phyloP scores from a whole-genome alignment of 768 basidiomycete species.

The Xerocomus potaroensis region DNA sequence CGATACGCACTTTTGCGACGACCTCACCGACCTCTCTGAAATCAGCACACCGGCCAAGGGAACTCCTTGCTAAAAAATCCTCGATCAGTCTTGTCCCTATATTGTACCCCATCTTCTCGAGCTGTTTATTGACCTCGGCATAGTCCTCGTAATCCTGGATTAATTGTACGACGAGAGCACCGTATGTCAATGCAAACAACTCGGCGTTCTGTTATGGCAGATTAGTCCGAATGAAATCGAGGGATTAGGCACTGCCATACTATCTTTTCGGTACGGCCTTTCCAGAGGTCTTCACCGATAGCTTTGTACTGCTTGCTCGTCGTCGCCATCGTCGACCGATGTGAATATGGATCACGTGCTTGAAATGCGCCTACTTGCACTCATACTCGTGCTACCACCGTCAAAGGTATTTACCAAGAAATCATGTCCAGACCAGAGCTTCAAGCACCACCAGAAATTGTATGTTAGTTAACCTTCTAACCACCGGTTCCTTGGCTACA shows the following conservation, averaged over 20 bases:
- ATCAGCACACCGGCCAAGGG: slow-evolving; percentile 87
- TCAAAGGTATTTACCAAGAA: not conserved
- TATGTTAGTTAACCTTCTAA: slow-evolving; percentile 30
- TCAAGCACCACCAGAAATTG: slow-evolving; percentile 88
- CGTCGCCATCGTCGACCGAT: slow-evolving; percentile 51
- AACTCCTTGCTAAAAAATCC: slow-evolving; percentile 92
- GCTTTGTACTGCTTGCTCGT: slow-evolving; percentile 81
- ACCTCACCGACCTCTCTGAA: slow-evolving; percentile 96
- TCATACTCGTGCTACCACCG: not conserved
- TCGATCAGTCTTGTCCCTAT: slow-evolving; percentile 96
- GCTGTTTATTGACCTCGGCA: slow-evolving; percentile 89
- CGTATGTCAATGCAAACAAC: slow-evolving; percentile 94
- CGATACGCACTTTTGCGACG: slow-evolving; percentile 71
- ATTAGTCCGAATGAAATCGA: slow-evolving; percentile 14
- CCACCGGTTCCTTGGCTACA: not conserved
- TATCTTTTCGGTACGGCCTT: slow-evolving; percentile 89
- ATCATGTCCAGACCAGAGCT: slow-evolving; percentile 85
- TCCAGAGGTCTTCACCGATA: slow-evolving; percentile 96
- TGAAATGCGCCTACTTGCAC: not conserved
- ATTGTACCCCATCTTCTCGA: slow-evolving; percentile 99
- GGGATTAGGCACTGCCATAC: slow-evolving; percentile 43
- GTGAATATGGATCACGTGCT: slow-evolving; percentile 27
- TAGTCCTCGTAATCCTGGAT: slow-evolving; percentile 99
- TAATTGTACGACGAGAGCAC: slow-evolving; percentile 95
- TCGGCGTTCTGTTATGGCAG: slow-evolving; percentile 79